A percentile compares a stretch with the other conserved stretches of the same genome.
Conservation (phyloP, 2,329 filamentous ascomycete genomes). For the Verticillium longisporum region DNA sequence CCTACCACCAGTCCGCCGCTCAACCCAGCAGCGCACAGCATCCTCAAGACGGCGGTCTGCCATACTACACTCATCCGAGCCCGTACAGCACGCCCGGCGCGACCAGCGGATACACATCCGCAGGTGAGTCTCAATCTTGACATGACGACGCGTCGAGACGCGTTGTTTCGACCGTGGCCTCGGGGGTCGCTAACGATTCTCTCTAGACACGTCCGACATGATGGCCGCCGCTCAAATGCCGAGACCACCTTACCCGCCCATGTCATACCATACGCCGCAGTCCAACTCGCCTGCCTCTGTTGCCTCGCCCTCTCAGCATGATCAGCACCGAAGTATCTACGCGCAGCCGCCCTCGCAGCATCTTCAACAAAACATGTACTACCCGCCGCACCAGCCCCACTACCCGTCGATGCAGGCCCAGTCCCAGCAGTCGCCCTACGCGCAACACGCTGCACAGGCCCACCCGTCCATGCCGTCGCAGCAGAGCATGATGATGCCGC, state of each 20-base stretch:
- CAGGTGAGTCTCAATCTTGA: slow-evolving; percentile 53
- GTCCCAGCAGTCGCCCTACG: slow-evolving; percentile 52
- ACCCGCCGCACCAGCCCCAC: slow-evolving; percentile 49
- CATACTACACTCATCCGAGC: slow-evolving; percentile 73
- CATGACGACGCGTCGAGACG: slow-evolving; percentile 6
- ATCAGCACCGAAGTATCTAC: slow-evolving; percentile 85
- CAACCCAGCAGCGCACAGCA: slow-evolving; percentile 56
- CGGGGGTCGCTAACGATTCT: slow-evolving; percentile 10
- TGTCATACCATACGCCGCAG: slow-evolving; percentile 87
- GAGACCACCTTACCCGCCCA: slow-evolving; percentile 76
- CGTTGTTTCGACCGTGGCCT: background rate
- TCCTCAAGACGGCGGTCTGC: slow-evolving; percentile 52
- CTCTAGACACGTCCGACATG: slow-evolving; percentile 54
- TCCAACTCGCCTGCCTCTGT: slow-evolving; percentile 93
- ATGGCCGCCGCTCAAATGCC: slow-evolving; percentile 64
- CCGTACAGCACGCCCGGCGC: slow-evolving; percentile 79
- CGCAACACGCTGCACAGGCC: slow-evolving; percentile 46
- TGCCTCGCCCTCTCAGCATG: slow-evolving; percentile 80
- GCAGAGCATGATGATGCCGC: slow-evolving; percentile 61
- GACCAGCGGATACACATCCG: slow-evolving; percentile 78
- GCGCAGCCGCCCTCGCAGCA: slow-evolving; percentile 72
- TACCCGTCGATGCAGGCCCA: slow-evolving; percentile 63
- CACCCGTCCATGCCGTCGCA: slow-evolving; percentile 57
- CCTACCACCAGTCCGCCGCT: slow-evolving; percentile 58
- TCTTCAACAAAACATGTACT: slow-evolving; percentile 77